A percentile compares a stretch with the other conserved stretches of the same genome.
These are phyloP conservation scores for Grosmannia clavigera DNA, from an alignment of 2,329 filamentous ascomycete genomes.

Conservation along the genomic window DNA sequence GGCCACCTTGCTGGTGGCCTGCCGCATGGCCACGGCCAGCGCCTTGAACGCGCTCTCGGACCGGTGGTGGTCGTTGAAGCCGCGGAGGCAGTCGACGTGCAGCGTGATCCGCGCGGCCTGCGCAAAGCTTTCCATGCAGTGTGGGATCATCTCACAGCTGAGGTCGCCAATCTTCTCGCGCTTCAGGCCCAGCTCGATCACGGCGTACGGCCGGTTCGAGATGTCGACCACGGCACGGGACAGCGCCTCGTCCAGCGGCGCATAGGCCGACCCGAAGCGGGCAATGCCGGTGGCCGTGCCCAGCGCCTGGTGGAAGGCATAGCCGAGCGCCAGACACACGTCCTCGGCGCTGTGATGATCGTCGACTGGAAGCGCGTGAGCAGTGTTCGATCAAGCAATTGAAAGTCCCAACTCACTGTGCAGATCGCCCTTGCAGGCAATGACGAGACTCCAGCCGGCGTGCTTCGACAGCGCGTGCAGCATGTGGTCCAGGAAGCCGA, in stretches of 20 bases:
- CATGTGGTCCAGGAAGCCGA: constrained; percentile 98
- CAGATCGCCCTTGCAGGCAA: constrained; percentile 77
- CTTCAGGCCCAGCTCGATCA: constrained; percentile 72
- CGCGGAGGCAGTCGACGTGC: constrained; percentile 84
- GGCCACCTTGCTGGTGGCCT: constrained; percentile 61
- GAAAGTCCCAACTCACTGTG: constrained; percentile 53
- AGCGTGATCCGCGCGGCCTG: constrained; percentile 83
- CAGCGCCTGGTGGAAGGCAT: constrained; percentile 71
- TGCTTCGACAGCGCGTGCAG: constrained; percentile 94
- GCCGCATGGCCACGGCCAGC: constrained; percentile 70
- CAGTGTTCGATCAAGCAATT: background rate
- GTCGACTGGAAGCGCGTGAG: constrained; percentile 51
- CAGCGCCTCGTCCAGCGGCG: constrained; percentile 87
- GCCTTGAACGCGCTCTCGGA: constrained; percentile 98
- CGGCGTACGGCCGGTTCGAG: constrained; percentile 77
- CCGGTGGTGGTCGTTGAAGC: constrained; percentile 89
- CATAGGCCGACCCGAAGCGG: constrained; percentile 84
- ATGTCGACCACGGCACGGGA: constrained; percentile 90
- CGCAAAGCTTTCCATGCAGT: constrained; percentile 89
- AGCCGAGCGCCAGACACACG: constrained; percentile 79
- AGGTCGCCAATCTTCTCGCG: constrained; percentile 91
- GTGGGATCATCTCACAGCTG: constrained; percentile 92
- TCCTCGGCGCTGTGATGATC: constrained; percentile 98
- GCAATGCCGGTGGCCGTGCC: constrained; percentile 68
- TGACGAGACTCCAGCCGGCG: constrained; percentile 78